A percentile compares a stretch with the other conserved stretches of the same genome.
phyloP scores from a whole-genome alignment of 192 early-diverging fungal species.

The Linnemannia zychae region DNA sequence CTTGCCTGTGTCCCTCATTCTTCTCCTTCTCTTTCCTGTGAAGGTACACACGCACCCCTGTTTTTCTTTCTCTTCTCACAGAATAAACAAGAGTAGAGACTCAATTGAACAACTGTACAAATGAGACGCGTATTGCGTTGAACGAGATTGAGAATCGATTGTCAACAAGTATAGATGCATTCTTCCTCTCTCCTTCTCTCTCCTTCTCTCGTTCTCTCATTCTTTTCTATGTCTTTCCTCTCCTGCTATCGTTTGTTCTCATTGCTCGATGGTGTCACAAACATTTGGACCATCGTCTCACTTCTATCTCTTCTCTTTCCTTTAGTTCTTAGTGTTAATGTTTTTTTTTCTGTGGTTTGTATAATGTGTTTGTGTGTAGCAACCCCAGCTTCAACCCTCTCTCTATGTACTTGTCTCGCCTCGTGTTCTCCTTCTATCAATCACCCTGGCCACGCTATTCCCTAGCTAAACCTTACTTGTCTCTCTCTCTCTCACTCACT shows the following conservation, averaged over 20 bases:
- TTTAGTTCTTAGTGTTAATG: neutral
- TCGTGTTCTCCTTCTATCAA: neutral
- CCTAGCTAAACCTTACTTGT: neutral
- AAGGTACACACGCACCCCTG: neutral
- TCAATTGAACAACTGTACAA: neutral
- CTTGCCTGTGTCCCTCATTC: neutral
- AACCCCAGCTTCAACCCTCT: neutral
- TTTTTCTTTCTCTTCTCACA: neutral
- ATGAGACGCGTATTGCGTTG: neutral
- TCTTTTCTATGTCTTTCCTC: neutral
- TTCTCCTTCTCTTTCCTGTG: neutral
- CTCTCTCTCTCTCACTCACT: neutral
- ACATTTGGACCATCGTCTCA: neutral
- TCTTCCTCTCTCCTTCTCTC: neutral
- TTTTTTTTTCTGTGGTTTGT: neutral
- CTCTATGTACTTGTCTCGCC: neutral
- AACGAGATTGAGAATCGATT: neutral
- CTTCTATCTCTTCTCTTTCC: neutral
- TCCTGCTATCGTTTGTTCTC: neutral
- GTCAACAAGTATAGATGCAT: neutral
- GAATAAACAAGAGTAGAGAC: neutral
- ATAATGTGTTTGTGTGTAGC: neutral
- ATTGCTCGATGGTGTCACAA: slow-evolving; percentile 8
- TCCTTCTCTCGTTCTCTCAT: neutral
- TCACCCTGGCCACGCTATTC: neutral